phyloP scores from a whole-genome alignment of 192 early-diverging fungal species.

The Helicostylum pulchrum region DNA sequence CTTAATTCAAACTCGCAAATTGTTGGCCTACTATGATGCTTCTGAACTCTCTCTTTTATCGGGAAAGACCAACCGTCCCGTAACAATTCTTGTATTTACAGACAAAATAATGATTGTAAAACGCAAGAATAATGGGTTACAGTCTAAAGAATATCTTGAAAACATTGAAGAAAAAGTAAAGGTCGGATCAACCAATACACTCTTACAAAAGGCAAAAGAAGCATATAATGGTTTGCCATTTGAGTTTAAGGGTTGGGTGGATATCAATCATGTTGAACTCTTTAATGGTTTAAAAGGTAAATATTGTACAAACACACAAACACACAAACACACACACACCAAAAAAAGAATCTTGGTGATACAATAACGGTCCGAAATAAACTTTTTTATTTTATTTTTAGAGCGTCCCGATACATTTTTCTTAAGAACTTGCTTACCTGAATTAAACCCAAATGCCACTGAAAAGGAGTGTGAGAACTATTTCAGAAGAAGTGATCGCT shows the following conservation, averaged over 20 bases:
- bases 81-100: conserved; percentile 27
- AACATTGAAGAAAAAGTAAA: not conserved
- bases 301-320: not conserved
- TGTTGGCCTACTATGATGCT: conserved; percentile 23
- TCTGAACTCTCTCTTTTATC: conserved; percentile 19
- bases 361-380: too few relatives aligned
- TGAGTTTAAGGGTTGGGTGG: conserved; percentile 14
- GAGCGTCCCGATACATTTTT: conserved; percentile 13
- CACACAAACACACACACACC: too few relatives aligned
- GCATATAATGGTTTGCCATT: not conserved
- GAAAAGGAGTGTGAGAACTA: conserved; percentile 7
- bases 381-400: conserved; percentile 5
- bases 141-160: not conserved
- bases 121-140: conserved; percentile 6
- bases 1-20: conserved; percentile 20
- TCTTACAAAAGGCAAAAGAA: not conserved
- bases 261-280: conserved; percentile 8
- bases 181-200: not conserved
- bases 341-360: not conserved
- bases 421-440: conserved; percentile 9
- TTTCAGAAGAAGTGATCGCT: conserved; percentile 13
- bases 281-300: conserved; percentile 17
- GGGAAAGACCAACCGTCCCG: conserved; percentile 14
- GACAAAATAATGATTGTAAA: conserved; percentile 27
- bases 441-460: not conserved